These are phyloP conservation scores for Colletotrichum spinosum DNA, from an alignment of 2,329 filamentous ascomycete genomes.

Conservation along the genomic window DNA sequence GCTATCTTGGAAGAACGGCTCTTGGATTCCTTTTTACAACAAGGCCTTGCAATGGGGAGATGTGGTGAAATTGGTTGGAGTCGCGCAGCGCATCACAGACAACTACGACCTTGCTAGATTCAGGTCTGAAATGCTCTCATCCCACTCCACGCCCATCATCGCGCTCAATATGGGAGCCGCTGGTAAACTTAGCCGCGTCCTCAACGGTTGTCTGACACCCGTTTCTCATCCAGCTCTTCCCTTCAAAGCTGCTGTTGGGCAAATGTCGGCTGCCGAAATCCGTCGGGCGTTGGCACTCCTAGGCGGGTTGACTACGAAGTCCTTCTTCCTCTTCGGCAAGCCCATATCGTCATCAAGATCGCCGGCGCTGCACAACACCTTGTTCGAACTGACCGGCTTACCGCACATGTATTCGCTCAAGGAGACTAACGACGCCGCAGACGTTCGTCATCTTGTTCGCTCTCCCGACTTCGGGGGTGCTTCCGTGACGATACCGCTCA, in stretches of 20 bases:
- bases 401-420: conserved; percentile 83
- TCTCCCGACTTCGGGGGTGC: conserved; percentile 86
- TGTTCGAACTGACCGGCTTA: conserved; percentile 82
- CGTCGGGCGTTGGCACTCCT: conserved; percentile 81
- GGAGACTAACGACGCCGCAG: conserved; percentile 76
- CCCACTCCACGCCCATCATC: conserved; percentile 87
- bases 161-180: conserved; percentile 93
- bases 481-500: conserved; percentile 95
- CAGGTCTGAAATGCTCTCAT: conserved; percentile 77
- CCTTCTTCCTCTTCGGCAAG: conserved; percentile 89
- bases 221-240: conserved; percentile 92
- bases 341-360: conserved; percentile 87
- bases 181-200: conserved; percentile 89
- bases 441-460: conserved; percentile 75
- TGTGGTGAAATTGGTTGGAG: conserved; percentile 92
- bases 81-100: conserved; percentile 80
- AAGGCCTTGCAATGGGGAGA: conserved; percentile 90
- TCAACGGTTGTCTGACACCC: conserved; percentile 94
- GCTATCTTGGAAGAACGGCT: conserved; percentile 91
- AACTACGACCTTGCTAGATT: conserved; percentile 89
- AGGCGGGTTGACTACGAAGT: conserved; percentile 79
- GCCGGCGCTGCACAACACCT: conserved; percentile 87
- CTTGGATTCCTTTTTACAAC: conserved; percentile 93
- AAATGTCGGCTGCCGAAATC: conserved; percentile 91
- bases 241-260: conserved; percentile 92